phyloP scores from a whole-genome alignment of 257 asterid species.

The Petunia secreta region DNA sequence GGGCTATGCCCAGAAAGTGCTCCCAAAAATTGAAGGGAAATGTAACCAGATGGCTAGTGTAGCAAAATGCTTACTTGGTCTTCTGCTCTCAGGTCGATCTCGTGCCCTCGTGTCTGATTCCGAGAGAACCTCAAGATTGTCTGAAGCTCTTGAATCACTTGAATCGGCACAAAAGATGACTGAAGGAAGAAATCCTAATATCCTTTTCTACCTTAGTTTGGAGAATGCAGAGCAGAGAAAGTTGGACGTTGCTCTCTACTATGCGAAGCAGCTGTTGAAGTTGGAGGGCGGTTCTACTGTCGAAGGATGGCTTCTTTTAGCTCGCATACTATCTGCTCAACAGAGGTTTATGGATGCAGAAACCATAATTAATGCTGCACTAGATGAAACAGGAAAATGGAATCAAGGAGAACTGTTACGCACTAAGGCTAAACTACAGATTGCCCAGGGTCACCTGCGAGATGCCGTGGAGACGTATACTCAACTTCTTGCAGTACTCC shows the following conservation, averaged over 20 bases:
- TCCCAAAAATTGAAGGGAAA: conserved; percentile 35
- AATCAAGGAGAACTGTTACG: conserved; percentile 76
- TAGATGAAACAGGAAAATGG: conserved; percentile 93
- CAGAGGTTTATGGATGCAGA: conserved; percentile 74
- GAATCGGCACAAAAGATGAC: conserved; percentile 61
- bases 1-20: conserved; percentile 45
- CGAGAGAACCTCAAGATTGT: conserved; percentile 52
- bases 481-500: conserved; percentile 82
- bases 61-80: conserved; percentile 60
- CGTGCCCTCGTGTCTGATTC: conserved; percentile 56
- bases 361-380: conserved; percentile 73
- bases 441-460: conserved; percentile 60
- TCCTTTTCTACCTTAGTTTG: conserved; percentile 63
- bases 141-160: conserved; percentile 72
- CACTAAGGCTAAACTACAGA: conserved; percentile 80
- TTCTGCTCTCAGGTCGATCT: conserved; percentile 65
- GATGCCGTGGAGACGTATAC: conserved; percentile 76
- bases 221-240: conserved; percentile 93
- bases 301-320: conserved; percentile 82
- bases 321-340: conserved; percentile 88
- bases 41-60: conserved; percentile 52
- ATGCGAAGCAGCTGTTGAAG: conserved; percentile 66
- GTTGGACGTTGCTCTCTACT: conserved; percentile 70
- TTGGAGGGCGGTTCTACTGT: conserved; percentile 67
- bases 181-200: conserved; percentile 44